Evolutionary conservation across 148 eudicot genomes (phyloP), one percentile per base, ranked within the genome.

Genomic region (Rhododendron ferrugineum): DNA sequence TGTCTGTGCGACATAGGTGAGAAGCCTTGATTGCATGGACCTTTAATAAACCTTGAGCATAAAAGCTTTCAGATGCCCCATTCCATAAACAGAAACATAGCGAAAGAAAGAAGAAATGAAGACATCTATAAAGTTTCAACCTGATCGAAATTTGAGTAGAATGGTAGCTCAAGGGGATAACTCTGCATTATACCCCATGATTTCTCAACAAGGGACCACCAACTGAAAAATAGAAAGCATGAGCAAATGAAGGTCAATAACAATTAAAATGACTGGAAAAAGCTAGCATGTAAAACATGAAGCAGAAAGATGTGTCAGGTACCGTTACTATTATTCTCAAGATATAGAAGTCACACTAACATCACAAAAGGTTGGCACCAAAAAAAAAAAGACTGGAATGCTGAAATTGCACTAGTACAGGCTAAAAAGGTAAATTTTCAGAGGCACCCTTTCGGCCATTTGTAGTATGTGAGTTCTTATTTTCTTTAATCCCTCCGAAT

Each of bases 101-200:
- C 1, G 6, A 4, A 32, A 28, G 64, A 49, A 56, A 76, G 83
- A 50, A 86, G 73, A 49, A 68, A 30, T 36, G 15, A 52, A 85
- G 62, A 78, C 36, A 82, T 11, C 64, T 42, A 46, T 46, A 18
- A 22, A 84, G 40, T 50, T 82, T 49, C 40, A 84, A 93, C 95
- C 92, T 92, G 95, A 86, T 93, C 93, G 77, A 92, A 93, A 73
- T 90, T 85, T n/a, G 95, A 88, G 92, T 85, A 93, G 85, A 93
- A 93, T 16, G 95, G 95, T 47, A 92, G 52, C 49, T 76, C 66
- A 79, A 26, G 86, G n/a, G 93, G 95, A 81, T 91, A 92, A 81
- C 64, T 85, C 84, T 89, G 92, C 87, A 83, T 68, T 88, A 93
- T 72, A 62, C 90, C 95, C 94, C 94, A 93, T 32, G 95, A 93